Conservation (phyloP, 495 filamentous ascomycete genomes). For the Penicillium roqueforti region DNA sequence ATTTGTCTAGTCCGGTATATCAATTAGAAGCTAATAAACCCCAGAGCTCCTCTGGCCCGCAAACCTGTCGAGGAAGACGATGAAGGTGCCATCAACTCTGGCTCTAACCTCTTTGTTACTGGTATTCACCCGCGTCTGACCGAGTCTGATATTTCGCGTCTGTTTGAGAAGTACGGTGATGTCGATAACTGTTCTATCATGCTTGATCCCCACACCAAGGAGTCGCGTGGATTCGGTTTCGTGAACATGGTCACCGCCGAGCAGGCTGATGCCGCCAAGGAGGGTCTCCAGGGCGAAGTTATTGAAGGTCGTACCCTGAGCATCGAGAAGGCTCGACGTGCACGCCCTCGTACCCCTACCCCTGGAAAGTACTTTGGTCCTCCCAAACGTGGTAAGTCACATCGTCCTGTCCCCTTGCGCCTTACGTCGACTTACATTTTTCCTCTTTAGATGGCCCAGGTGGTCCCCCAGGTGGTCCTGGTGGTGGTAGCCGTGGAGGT, state of each 20-base stretch:
- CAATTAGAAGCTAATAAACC: not conserved
- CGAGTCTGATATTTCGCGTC: constrained; percentile 84
- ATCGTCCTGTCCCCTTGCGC: constrained; percentile 2
- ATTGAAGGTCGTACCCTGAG: constrained; percentile 94
- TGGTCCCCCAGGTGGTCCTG: constrained; percentile 31
- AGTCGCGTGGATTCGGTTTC: constrained; percentile 98
- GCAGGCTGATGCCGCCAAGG: constrained; percentile 93
- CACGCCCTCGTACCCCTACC: constrained; percentile 89
- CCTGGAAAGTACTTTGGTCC: constrained; percentile 99
- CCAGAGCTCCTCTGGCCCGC: constrained; percentile 8
- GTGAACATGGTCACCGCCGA: constrained; percentile 97
- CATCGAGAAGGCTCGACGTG: constrained; percentile 97
- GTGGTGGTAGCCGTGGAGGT: constrained; percentile 2
- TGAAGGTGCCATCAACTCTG: constrained; percentile 79
- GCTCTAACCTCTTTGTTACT: constrained; percentile 98
- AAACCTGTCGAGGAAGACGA: constrained; percentile 56
- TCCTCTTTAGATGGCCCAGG: constrained; percentile 45
- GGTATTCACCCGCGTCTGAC: constrained; percentile 93
- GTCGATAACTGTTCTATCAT: constrained; percentile 99
- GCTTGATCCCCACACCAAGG: constrained; percentile 95
- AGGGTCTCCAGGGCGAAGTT: constrained; percentile 89
- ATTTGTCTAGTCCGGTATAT: not conserved
- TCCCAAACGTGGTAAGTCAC: constrained; percentile 84
- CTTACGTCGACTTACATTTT: constrained; percentile 19
- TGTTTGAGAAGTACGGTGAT: constrained; percentile 97